Conservation (phyloP, 345 rosid species). For the Citrus mangshanensis region DNA sequence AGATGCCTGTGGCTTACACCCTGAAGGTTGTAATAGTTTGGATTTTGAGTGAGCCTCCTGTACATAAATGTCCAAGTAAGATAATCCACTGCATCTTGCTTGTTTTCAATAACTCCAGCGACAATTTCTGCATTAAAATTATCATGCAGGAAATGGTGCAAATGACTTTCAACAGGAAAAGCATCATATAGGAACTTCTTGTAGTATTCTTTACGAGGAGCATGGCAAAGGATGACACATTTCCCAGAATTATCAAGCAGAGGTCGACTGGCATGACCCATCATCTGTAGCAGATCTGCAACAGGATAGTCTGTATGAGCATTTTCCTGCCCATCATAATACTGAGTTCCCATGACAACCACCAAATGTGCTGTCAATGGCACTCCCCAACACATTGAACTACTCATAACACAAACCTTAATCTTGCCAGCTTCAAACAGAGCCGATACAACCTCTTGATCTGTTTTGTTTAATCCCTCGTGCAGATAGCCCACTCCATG, state of each 20-base stretch:
- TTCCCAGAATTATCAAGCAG: slow-evolving; percentile 82
- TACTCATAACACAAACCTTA: slow-evolving; percentile 94
- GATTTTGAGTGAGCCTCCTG: slow-evolving; percentile 89
- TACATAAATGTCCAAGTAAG: slow-evolving; percentile 97
- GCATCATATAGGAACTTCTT: slow-evolving; percentile 89
- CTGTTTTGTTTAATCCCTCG: slow-evolving; percentile 75
- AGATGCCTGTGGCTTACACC: slow-evolving; percentile 95
- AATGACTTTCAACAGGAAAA: slow-evolving; percentile 87
- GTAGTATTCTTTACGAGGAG: slow-evolving; percentile 88
- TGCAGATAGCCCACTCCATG: slow-evolving; percentile 91
- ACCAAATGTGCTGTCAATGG: slow-evolving; percentile 83
- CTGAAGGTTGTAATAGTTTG: slow-evolving; percentile 96
- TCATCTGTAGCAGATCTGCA: slow-evolving; percentile 90
- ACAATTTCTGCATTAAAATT: slow-evolving; percentile 94
- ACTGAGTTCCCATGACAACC: slow-evolving; percentile 95
- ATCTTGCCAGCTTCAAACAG: slow-evolving; percentile 88
- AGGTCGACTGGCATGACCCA: slow-evolving; percentile 95
- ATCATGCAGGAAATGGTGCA: slow-evolving; percentile 89
- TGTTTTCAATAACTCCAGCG: slow-evolving; percentile 75
- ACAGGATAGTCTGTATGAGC: slow-evolving; percentile 85
- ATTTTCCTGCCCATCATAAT: slow-evolving; percentile 87
- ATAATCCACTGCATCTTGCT: slow-evolving; percentile 97
- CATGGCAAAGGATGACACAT: slow-evolving; percentile 85
- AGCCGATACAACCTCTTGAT: slow-evolving; percentile 76
- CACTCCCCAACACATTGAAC: slow-evolving; percentile 88